These are phyloP conservation scores for Coleophoma eucalyptorum DNA, from an alignment of 2,329 filamentous ascomycete genomes.

Conservation along the genomic window DNA sequence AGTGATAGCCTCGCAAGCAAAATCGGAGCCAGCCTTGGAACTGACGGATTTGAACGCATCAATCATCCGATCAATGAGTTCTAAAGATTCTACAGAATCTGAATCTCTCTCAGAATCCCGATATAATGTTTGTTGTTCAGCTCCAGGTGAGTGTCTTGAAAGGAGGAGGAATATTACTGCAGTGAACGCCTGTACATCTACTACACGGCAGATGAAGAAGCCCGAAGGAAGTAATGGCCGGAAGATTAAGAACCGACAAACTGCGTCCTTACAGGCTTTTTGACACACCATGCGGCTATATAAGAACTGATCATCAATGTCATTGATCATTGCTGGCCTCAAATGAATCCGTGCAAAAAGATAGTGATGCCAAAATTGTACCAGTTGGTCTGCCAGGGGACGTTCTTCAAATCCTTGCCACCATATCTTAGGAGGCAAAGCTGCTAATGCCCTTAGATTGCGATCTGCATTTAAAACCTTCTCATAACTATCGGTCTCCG, in stretches of 20 bases:
- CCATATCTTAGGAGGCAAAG: not conserved
- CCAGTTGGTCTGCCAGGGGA: not conserved
- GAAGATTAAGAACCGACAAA: not conserved
- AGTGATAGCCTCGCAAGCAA: too few relatives aligned
- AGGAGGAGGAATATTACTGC: not conserved
- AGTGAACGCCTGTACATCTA: not conserved
- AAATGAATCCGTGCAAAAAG: not conserved
- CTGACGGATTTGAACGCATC: too few relatives aligned
- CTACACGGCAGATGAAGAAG: not conserved
- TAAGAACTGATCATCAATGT: not conserved
- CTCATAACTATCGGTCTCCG: not conserved
- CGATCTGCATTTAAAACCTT: not conserved
- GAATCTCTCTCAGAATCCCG: too few relatives aligned
- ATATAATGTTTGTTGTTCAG: too few relatives aligned
- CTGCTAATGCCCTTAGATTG: not conserved
- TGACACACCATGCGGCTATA: not conserved
- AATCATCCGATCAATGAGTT: too few relatives aligned
- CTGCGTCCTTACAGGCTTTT: not conserved
- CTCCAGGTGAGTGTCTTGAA: not conserved
- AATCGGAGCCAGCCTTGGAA: too few relatives aligned
- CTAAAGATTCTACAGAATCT: too few relatives aligned
- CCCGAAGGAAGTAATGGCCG: not conserved
- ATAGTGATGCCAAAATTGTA: not conserved
- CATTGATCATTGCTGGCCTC: not conserved
- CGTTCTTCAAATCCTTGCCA: not conserved